Evolutionary conservation across 2,329 filamentous ascomycete genomes (phyloP).

Genomic region (Hypoxylon sp.): DNA sequence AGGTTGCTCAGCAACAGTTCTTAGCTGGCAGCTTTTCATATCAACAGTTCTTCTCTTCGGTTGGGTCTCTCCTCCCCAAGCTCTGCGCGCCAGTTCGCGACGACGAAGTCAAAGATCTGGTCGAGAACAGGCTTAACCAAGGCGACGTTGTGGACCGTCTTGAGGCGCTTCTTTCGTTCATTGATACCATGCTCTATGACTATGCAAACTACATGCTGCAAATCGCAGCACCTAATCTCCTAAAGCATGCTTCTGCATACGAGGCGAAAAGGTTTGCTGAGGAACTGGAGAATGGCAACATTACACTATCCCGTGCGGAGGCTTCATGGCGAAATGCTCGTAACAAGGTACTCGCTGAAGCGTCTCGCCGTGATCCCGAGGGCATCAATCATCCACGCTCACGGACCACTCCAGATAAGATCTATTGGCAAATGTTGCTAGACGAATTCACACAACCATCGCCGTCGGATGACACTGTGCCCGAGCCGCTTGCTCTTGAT

Average conservation of each 20-base stretch:
- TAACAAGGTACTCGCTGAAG: conserved; percentile 75
- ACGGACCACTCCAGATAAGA: conserved; percentile 76
- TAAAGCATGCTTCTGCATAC: conserved; percentile 79
- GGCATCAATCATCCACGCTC: conserved; percentile 73
- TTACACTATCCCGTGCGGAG: conserved; percentile 72
- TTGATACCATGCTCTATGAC: conserved; percentile 83
- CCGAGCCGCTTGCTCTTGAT: conserved; percentile 82
- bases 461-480: conserved; percentile 69
- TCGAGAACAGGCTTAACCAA: conserved; percentile 71
- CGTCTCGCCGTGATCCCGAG: conserved; percentile 77
- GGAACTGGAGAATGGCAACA: conserved; percentile 70
- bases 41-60: conserved; percentile 83
- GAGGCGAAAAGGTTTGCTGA: conserved; percentile 80
- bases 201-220: conserved; percentile 86
- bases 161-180: conserved; percentile 80
- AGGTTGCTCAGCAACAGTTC: conserved; percentile 79
- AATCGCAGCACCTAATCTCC: conserved; percentile 78
- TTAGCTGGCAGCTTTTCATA: conserved; percentile 82
- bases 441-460: conserved; percentile 80
- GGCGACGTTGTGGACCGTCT: conserved; percentile 81
- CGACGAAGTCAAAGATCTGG: conserved; percentile 77
- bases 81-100: conserved; percentile 87
- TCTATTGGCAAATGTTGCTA: conserved; percentile 82
- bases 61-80: conserved; percentile 81
- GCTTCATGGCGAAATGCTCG: conserved; percentile 76